A percentile compares a stretch with the other conserved stretches of the same genome.
Evolutionary conservation across 2,329 filamentous ascomycete species (phyloP).

Genomic region (Lizonia empirigonia): DNA sequence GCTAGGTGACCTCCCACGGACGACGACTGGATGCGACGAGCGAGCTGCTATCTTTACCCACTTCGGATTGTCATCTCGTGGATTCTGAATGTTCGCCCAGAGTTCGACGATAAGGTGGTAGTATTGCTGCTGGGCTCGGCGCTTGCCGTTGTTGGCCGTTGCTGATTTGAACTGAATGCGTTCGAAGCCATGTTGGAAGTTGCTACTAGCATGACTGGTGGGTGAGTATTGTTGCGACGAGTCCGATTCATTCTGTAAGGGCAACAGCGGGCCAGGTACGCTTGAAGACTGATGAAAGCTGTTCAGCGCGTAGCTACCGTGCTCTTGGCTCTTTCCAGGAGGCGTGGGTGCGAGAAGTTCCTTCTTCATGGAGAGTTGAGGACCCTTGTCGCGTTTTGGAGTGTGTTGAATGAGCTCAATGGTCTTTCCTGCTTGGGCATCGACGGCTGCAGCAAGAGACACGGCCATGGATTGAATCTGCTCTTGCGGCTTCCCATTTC

Average conservation of each 20-base stretch:
- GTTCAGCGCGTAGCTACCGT: conserved; percentile 46
- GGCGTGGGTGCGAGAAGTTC: conserved; percentile 71
- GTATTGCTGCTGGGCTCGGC: conserved; percentile 87
- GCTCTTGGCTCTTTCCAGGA: conserved; percentile 55
- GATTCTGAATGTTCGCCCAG: conserved; percentile 46
- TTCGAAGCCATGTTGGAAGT: conserved; percentile 71
- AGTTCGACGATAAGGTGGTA: conserved; percentile 86
- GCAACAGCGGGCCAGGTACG: conserved; percentile 49
- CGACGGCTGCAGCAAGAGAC: conserved; percentile 81
- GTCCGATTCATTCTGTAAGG: conserved; percentile 47
- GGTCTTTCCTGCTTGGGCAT: conserved; percentile 73
- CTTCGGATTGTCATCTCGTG: conserved; percentile 34
- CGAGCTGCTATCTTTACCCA: conserved; percentile 48
- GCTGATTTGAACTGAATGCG: conserved; percentile 94
- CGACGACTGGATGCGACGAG: conserved; percentile 47
- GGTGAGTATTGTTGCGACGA: conserved; percentile 43
- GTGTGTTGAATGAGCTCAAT: conserved; percentile 91
- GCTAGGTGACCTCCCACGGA: conserved; percentile 49
- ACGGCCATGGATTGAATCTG: conserved; percentile 78
- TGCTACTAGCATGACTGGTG: conserved; percentile 41
- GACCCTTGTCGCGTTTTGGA: conserved; percentile 87
- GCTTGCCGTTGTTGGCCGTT: conserved; percentile 91
- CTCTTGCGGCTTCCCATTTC: conserved; percentile 53
- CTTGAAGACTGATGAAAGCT: conserved; percentile 45
- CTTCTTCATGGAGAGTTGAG: conserved; percentile 74